Evolutionary conservation across 306 rosid species (phyloP).

Genomic region (Neltuma alba): DNA sequence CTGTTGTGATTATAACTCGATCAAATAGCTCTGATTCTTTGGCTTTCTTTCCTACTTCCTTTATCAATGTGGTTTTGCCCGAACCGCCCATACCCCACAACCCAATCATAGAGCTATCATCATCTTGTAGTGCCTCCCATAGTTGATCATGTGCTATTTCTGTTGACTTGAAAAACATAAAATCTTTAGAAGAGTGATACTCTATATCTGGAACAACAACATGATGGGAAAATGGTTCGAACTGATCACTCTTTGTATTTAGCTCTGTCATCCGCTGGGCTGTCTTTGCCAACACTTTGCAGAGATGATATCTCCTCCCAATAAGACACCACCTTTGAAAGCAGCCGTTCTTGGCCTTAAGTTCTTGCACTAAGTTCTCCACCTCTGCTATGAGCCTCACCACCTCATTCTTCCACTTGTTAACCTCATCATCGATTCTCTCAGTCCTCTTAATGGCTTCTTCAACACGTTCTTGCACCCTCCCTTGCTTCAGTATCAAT

Average conservation of each 20-base stretch:
- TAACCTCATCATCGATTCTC: not conserved
- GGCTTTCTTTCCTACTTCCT: not conserved
- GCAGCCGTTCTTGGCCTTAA: not conserved
- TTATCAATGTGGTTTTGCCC: not conserved
- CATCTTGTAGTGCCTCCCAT: not conserved
- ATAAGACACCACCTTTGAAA: not conserved
- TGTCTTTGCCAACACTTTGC: not conserved
- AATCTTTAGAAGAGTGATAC: not conserved
- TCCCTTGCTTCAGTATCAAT: not conserved
- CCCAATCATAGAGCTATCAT: not conserved
- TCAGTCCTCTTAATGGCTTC: not conserved
- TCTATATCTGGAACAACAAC: not conserved
- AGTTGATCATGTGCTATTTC: not conserved
- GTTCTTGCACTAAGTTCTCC: not conserved
- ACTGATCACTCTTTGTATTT: not conserved
- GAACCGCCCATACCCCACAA: not conserved
- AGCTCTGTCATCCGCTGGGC: not conserved
- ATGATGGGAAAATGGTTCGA: not conserved
- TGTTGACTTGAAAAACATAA: not conserved
- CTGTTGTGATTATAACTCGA: not conserved
- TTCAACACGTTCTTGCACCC: not conserved
- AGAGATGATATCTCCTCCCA: not conserved
- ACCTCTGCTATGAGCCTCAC: not conserved
- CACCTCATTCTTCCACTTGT: not conserved
- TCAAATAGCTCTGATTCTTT: not conserved